A percentile compares a stretch with the other conserved stretches of the same genome.
phyloP scores from a whole-genome alignment of 1,139 yeast species.

The Kazachstania sp. region DNA sequence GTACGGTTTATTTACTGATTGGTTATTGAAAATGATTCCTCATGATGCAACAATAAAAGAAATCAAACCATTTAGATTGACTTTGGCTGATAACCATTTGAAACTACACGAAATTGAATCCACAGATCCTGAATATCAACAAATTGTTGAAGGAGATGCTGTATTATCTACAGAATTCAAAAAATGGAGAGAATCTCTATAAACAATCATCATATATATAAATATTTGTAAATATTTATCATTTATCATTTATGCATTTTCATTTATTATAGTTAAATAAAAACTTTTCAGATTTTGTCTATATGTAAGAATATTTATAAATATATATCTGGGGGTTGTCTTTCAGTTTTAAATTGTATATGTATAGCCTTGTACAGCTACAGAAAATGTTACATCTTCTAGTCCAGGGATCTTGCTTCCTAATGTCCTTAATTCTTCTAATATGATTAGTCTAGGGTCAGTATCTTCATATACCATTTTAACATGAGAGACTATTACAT shows the following conservation, averaged over 20 bases:
- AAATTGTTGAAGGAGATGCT: slow-evolving; percentile 30
- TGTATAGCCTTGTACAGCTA: slow-evolving; percentile 26
- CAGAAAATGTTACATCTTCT: slow-evolving; percentile 18
- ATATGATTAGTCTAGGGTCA: slow-evolving; percentile 51
- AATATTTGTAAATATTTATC: slow-evolving; percentile 3
- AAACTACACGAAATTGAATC: slow-evolving; percentile 34
- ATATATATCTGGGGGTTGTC: background rate
- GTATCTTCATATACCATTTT: slow-evolving; percentile 42
- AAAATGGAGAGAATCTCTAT: slow-evolving; percentile 44
- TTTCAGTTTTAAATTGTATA: slow-evolving; percentile 12
- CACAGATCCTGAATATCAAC: slow-evolving; percentile 25
- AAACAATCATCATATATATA: background rate
- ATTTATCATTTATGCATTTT: background rate
- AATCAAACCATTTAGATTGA: slow-evolving; percentile 39
- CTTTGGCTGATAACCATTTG: slow-evolving; percentile 36
- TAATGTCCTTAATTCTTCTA: slow-evolving; percentile 38
- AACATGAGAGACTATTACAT: slow-evolving; percentile 62
- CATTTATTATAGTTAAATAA: too few relatives aligned
- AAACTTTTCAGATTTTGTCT: too few relatives aligned
- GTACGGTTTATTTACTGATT: slow-evolving; percentile 76
- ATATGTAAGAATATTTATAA: background rate
- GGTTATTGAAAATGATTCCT: slow-evolving; percentile 56
- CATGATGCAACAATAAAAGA: slow-evolving; percentile 33
- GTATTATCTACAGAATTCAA: slow-evolving; percentile 51
- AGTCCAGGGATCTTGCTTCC: slow-evolving; percentile 14